A percentile compares a stretch with the other conserved stretches of the same genome.
phyloP scores from a whole-genome alignment of 192 early-diverging fungal genomes.

The Coemansia sp. region DNA sequence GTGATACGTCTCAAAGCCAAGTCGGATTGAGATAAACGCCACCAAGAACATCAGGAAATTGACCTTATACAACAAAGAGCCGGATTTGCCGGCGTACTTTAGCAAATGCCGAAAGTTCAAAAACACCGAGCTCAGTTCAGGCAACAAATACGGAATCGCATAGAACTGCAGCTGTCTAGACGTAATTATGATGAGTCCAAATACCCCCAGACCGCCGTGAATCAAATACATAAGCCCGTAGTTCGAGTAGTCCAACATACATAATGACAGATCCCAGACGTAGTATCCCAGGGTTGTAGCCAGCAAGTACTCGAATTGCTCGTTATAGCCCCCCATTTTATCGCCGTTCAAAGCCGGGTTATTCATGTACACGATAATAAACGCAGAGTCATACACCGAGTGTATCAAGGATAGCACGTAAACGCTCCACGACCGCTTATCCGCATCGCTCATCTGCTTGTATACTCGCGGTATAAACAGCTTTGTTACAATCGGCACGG shows the following conservation, averaged over 20 bases:
- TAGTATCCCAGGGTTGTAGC: conserved; percentile 41
- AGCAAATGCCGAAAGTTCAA: conserved; percentile 40
- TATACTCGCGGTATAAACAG: conserved; percentile 21
- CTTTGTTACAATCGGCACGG: conserved; percentile 2
- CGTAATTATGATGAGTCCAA: conserved; percentile 30
- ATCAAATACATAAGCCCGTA: conserved; percentile 44
- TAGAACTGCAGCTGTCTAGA: conserved; percentile 50
- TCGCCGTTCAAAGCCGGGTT: conserved; percentile 15
- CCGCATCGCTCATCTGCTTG: conserved; percentile 6
- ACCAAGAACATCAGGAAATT: conserved; percentile 35
- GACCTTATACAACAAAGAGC: conserved; percentile 30
- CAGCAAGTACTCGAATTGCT: conserved; percentile 28
- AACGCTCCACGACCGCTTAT: conserved; percentile 27
- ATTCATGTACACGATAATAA: conserved; percentile 22
- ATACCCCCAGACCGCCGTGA: conserved; percentile 34
- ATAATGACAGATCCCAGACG: conserved; percentile 39
- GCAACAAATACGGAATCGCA: conserved; percentile 41
- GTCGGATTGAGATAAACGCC: conserved; percentile 26
- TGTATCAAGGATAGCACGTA: conserved; percentile 10
- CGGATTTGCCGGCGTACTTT: conserved; percentile 13
- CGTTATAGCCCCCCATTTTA: conserved; percentile 36
- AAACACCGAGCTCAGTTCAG: conserved; percentile 47
- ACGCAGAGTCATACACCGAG: conserved; percentile 20
- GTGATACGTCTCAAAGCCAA: conserved; percentile 42
- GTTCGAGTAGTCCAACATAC: conserved; percentile 19